phyloP scores from a whole-genome alignment of 805 yeast species.

The Candida ulmi region DNA sequence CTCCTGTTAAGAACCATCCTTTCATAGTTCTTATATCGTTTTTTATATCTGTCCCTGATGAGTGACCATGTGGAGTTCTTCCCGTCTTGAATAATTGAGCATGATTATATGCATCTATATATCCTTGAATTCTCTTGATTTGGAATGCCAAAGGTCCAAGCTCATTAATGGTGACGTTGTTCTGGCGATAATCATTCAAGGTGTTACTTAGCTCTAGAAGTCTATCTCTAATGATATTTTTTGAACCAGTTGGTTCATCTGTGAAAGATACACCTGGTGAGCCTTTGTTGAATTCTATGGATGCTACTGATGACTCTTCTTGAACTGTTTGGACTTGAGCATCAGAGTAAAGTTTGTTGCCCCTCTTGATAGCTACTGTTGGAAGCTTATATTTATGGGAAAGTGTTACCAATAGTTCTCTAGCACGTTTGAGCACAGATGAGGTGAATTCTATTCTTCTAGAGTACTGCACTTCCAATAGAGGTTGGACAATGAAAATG shows the following conservation, averaged over 20 bases:
- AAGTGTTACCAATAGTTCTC: constrained; percentile 24
- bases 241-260: constrained; percentile 6
- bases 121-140: constrained; percentile 21
- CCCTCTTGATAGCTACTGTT: constrained; percentile 35
- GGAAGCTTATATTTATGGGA: constrained; percentile 30
- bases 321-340: constrained; percentile 24
- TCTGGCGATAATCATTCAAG: constrained; percentile 23
- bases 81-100: constrained; percentile 18
- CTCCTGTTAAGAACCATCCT: constrained; percentile 36
- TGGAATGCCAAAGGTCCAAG: constrained; percentile 26
- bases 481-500: constrained; percentile 34
- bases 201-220: constrained; percentile 25
- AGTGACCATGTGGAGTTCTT: constrained; percentile 16
- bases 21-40: constrained; percentile 31
- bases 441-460: constrained; percentile 32
- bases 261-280: constrained; percentile 9
- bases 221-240: constrained; percentile 17
- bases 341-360: constrained; percentile 31
- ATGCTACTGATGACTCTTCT: not conserved
- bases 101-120: constrained; percentile 17
- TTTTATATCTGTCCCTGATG: constrained; percentile 19
- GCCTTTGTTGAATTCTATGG: constrained; percentile 7
- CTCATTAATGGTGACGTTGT: constrained; percentile 13
- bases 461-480: constrained; percentile 30
- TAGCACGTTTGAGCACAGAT: constrained; percentile 23